phyloP scores from a whole-genome alignment of 805 yeast species.

The Zygotorulaspora chibaensis region DNA sequence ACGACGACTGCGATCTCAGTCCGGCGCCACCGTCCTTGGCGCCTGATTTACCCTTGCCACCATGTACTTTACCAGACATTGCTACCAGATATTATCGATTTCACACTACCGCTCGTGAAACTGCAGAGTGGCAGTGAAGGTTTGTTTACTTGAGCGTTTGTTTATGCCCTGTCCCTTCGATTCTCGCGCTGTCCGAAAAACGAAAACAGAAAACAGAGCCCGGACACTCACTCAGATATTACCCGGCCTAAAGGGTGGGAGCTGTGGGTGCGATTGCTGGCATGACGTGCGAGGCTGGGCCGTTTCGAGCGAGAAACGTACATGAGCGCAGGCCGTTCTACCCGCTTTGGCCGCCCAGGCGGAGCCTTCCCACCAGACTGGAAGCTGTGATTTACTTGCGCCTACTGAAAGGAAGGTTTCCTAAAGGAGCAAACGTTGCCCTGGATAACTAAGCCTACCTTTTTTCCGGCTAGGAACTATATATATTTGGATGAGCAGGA shows the following conservation, averaged over 20 bases:
- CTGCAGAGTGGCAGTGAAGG: not conserved
- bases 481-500: too few relatives aligned
- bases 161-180: not conserved
- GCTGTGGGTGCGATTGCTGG: too few relatives aligned
- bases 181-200: not conserved
- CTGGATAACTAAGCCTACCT: not conserved
- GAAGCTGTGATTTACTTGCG: too few relatives aligned
- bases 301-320: too few relatives aligned
- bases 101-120: not conserved
- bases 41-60: slow-evolving; percentile 94
- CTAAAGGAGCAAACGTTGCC: too few relatives aligned
- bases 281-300: too few relatives aligned
- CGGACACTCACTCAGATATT: not conserved
- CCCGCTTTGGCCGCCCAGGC: too few relatives aligned
- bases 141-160: slow-evolving; percentile 8
- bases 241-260: not conserved
- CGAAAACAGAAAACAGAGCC: not conserved
- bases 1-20: slow-evolving; percentile 70
- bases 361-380: too few relatives aligned
- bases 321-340: too few relatives aligned
- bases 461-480: not conserved
- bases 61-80: slow-evolving; percentile 95
- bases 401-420: not conserved
- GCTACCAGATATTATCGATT: slow-evolving; percentile 3
- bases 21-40: slow-evolving; percentile 56